A percentile compares a stretch with the other conserved stretches of the same genome.
phyloP scores from a whole-genome alignment of 352 stramenopile genomes.

The Aphanomyces euteiches region DNA sequence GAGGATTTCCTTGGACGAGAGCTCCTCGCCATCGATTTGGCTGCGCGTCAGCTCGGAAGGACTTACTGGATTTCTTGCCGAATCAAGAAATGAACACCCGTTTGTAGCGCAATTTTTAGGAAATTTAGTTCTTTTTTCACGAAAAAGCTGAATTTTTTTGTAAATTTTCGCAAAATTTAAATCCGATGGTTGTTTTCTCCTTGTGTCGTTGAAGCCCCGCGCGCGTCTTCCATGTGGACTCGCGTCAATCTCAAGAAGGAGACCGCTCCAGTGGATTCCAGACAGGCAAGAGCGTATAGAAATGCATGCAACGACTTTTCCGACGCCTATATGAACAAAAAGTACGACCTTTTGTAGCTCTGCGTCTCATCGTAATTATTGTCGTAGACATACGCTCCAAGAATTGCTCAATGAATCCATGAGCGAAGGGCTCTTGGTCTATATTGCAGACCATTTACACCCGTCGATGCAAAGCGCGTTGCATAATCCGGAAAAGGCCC shows the following conservation, averaged over 20 bases:
- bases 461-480: conserved; percentile 19
- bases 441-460: conserved; percentile 13
- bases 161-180: not conserved
- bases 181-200: conserved; percentile 7
- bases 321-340: conserved; percentile 5
- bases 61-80: too few species aligned
- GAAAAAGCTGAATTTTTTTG: too few species aligned
- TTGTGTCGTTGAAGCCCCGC: not conserved
- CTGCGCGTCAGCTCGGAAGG: too few species aligned
- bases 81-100: too few species aligned
- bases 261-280: not conserved
- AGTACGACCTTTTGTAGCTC: not conserved
- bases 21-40: too few species aligned
- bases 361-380: not conserved
- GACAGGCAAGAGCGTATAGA: not conserved
- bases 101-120: too few species aligned
- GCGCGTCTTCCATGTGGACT: not conserved
- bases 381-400: conserved; percentile 1
- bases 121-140: too few species aligned
- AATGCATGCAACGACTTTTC: conserved; percentile 18
- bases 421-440: conserved; percentile 22
- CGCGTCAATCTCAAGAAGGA: conserved; percentile 20
- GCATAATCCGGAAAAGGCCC: not conserved
- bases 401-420: conserved; percentile 24
- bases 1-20: too few species aligned